Evolutionary conservation across 1,284 basidiomycete genomes (phyloP), one percentile per base, ranked within the genome.

Genomic region (Melanopsichium pennsylvanicum): DNA sequence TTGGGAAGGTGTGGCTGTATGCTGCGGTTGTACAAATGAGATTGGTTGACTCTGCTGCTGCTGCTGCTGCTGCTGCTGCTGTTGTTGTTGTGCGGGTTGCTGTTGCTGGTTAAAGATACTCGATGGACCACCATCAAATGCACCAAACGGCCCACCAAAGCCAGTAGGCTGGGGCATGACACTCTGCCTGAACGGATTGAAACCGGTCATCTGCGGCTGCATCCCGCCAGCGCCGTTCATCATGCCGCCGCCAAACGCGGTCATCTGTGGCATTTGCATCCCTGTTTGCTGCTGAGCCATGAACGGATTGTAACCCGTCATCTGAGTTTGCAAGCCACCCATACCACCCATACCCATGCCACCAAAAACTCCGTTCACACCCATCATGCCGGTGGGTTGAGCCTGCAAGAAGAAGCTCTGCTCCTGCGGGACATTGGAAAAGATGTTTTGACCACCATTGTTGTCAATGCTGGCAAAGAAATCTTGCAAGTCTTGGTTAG

Each of bases 381-480:
- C 73, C 61, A 67, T 73, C 58, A 70, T 63, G 5, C 70, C 67
- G 2, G 71, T 71, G 25, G 62, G 74, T 43, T 76, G 74, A 12
- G 71, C 54, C 21, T 71, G 56, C 4, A 75, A 47, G 33, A 66
- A 58, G 38, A 70, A 66, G 35, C 49, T 51, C 40, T 66, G 68
- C 39, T 70, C 61, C 22, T 43, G 36, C 6, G 68, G 57, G 3
- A 70, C 57, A 16, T 61, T 61, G 67, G 88, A 87, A 79, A 89
- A 90, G 84, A 88, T 88, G n/a, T 86, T 85, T n/a, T 58, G 64
- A 6, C 87, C 84, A 76, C 91, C 89, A 55, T 91, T 88, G 47
- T 88, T 86, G 81, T 97, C 93, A 72, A 98, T 96, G 15, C 91
- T 88, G 42, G 86, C 84, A 83, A 98, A 97, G 84, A 98, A 96